Conservation (phyloP, 2,329 filamentous ascomycete species). For the Alternaria longipes region DNA sequence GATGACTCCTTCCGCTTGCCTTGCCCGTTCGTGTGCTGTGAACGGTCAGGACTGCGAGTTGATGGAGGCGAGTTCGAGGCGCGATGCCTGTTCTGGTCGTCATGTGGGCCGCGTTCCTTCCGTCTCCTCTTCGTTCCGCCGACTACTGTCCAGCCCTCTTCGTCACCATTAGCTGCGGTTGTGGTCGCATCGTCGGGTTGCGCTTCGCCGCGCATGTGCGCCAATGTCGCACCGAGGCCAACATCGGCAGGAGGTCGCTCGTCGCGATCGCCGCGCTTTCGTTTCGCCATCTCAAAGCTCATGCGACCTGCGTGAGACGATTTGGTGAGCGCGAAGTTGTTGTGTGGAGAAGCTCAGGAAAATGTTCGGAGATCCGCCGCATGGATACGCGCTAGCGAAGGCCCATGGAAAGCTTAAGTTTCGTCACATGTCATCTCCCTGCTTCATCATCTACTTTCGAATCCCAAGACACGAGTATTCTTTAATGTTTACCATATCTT, state of each 20-base stretch:
- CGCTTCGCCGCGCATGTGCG: slow-evolving; percentile 34
- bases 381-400: background rate
- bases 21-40: background rate
- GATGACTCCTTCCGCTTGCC: slow-evolving; percentile 6
- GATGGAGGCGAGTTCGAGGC: slow-evolving; percentile 12
- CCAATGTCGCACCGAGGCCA: slow-evolving; percentile 43
- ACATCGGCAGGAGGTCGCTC: slow-evolving; percentile 30
- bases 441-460: background rate
- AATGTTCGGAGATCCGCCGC: slow-evolving; percentile 9
- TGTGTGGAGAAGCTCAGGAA: slow-evolving; percentile 10
- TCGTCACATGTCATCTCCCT: background rate
- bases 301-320: slow-evolving; percentile 11
- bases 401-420: background rate
- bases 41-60: background rate
- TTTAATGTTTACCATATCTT: background rate
- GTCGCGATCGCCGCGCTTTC: slow-evolving; percentile 37
- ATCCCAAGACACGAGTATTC: background rate
- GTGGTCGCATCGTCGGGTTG: slow-evolving; percentile 21
- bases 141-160: slow-evolving; percentile 44
- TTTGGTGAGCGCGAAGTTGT: background rate
- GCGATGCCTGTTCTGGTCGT: slow-evolving; percentile 8
- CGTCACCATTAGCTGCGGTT: slow-evolving; percentile 22
- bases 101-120: slow-evolving; percentile 22
- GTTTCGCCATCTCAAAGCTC: slow-evolving; percentile 39
- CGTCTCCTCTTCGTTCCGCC: slow-evolving; percentile 36